Percentiles rank a stretch among this genome's conserved stretches.
These are phyloP conservation scores for Pichia manshurica DNA, from an alignment of 805 yeast species.

Conservation along the genomic window DNA sequence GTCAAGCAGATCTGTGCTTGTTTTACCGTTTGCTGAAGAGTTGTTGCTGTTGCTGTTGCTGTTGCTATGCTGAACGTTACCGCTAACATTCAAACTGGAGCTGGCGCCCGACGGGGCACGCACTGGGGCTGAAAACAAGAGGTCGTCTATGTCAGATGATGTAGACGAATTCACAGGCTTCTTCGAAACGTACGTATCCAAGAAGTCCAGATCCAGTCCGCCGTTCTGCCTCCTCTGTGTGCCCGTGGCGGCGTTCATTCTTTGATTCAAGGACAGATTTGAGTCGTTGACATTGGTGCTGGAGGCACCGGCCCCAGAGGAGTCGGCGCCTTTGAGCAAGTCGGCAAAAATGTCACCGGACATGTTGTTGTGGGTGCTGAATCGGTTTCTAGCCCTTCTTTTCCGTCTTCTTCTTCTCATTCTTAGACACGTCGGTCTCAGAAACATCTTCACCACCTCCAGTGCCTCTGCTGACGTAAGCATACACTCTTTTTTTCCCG, in stretches of 20 bases:
- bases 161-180: background rate
- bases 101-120: too few relatives aligned
- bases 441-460: too few relatives aligned
- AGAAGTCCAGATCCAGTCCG: conserved; percentile 32
- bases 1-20: conserved; percentile 15
- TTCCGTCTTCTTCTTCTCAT: too few relatives aligned
- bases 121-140: background rate
- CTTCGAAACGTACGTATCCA: conserved; percentile 13
- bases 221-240: background rate
- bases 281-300: conserved; percentile 14
- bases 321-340: conserved; percentile 28
- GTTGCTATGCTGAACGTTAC: background rate
- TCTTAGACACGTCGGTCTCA: too few relatives aligned
- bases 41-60: background rate
- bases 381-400: too few relatives aligned
- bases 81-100: too few relatives aligned
- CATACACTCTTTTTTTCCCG: too few relatives aligned
- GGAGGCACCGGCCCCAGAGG: conserved; percentile 19
- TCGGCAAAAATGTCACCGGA: conserved; percentile 39
- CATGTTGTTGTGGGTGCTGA: too few relatives aligned
- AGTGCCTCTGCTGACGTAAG: too few relatives aligned
- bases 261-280: conserved; percentile 31
- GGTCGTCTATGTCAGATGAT: background rate
- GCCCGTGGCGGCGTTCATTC: conserved; percentile 17
- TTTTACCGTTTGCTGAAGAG: background rate